A percentile compares a stretch with the other conserved stretches of the same genome.
Conservation (phyloP, 345 rosid species). For the Gossypium mustelinum region DNA sequence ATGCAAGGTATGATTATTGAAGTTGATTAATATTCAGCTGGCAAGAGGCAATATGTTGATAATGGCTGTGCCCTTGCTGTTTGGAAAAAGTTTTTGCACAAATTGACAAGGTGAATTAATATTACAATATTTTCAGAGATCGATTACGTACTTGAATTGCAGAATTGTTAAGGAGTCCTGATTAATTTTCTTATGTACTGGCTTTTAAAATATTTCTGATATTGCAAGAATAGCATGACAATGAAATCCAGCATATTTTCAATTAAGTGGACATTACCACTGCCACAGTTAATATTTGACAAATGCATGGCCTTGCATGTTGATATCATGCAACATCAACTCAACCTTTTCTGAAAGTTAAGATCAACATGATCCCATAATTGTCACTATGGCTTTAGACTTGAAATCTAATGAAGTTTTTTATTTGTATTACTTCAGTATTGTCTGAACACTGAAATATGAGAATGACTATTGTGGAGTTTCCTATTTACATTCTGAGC, state of each 20-base stretch:
- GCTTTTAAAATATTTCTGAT: background rate
- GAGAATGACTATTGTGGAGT: conserved; percentile 13
- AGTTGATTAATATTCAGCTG: conserved; percentile 3
- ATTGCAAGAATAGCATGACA: background rate
- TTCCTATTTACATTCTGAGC: conserved; percentile 23
- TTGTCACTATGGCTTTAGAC: background rate
- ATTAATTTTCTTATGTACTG: background rate
- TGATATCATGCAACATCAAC: background rate
- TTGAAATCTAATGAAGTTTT: background rate
- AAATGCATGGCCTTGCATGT: conserved; percentile 8
- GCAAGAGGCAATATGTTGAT: background rate
- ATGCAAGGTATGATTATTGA: conserved; percentile 60
- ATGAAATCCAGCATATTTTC: background rate
- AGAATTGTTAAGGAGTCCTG: background rate
- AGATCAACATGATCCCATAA: background rate
- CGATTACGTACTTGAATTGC: background rate
- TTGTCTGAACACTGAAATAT: background rate
- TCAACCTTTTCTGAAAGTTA: background rate
- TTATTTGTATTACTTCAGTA: conserved; percentile 4
- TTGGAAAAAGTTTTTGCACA: background rate
- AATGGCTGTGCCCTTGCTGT: background rate
- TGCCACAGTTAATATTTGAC: background rate
- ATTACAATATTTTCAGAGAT: background rate
- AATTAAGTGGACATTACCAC: background rate
- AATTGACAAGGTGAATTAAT: background rate